These are phyloP conservation scores for Exophiala xenobiotica DNA, from an alignment of 2,329 filamentous ascomycete genomes.

Conservation along the genomic window DNA sequence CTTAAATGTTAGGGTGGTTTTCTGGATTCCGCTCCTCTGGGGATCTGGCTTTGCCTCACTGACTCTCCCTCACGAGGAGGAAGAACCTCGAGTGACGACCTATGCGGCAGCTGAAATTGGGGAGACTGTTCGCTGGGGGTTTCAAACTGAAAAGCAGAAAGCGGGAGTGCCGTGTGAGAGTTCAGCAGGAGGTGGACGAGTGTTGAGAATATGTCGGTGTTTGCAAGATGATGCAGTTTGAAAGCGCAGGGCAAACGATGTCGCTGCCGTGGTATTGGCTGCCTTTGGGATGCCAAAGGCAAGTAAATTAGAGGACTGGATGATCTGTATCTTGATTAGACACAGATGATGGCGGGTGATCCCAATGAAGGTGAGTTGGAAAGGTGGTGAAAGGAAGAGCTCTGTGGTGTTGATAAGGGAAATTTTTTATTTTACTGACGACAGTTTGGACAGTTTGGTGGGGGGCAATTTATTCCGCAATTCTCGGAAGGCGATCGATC, in stretches of 20 bases:
- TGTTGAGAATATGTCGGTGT: slow-evolving; percentile 48
- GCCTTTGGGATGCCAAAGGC: slow-evolving; percentile 31
- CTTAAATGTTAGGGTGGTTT: slow-evolving; percentile 81
- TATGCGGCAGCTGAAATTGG: slow-evolving; percentile 97
- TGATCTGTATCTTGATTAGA: background rate
- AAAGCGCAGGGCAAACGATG: slow-evolving; percentile 32
- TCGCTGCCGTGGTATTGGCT: slow-evolving; percentile 29
- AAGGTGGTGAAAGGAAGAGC: slow-evolving; percentile 8
- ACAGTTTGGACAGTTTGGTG: slow-evolving; percentile 23
- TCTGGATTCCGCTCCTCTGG: slow-evolving; percentile 86
- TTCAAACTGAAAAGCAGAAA: slow-evolving; percentile 26
- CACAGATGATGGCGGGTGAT: slow-evolving; percentile 1
- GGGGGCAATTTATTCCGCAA: slow-evolving; percentile 14
- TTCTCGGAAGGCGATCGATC: background rate
- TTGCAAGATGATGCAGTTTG: slow-evolving; percentile 47
- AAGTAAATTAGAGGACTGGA: slow-evolving; percentile 1
- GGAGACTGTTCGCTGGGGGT: slow-evolving; percentile 50
- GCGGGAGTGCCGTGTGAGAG: slow-evolving; percentile 22
- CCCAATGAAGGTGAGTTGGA: slow-evolving; percentile 4
- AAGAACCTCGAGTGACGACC: slow-evolving; percentile 97
- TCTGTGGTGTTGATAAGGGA: slow-evolving; percentile 15
- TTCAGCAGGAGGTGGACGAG: slow-evolving; percentile 46
- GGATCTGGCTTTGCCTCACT: slow-evolving; percentile 86
- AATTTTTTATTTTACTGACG: slow-evolving; percentile 18
- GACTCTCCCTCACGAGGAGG: slow-evolving; percentile 99